A percentile compares a stretch with the other conserved stretches of the same genome.
Conservation (phyloP, 441 rosid genomes). For the Euphorbia celastroides region DNA sequence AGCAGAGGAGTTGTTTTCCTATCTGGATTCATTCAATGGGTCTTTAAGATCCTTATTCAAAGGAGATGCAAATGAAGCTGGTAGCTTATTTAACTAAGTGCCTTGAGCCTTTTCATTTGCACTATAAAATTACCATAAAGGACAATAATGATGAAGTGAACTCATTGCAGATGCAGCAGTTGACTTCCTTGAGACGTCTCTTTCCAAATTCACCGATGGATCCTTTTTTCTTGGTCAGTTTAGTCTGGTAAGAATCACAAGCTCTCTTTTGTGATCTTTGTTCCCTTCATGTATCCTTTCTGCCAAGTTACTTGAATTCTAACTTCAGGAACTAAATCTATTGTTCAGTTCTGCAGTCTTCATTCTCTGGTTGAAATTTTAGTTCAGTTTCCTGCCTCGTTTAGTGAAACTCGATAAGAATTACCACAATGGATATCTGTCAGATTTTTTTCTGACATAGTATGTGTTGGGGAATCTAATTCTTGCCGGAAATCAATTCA, state of each 20-base stretch:
- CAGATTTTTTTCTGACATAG: too few species aligned
- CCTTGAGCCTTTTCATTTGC: conserved; percentile 9
- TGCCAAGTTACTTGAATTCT: not conserved
- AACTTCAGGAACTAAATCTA: not conserved
- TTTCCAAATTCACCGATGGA: conserved; percentile 58
- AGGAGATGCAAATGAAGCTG: conserved; percentile 52
- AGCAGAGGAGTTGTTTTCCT: conserved; percentile 60
- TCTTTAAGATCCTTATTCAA: conserved; percentile 41
- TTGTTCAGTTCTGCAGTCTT: not conserved
- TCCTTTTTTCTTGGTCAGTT: conserved; percentile 69
- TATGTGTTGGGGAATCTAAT: too few species aligned
- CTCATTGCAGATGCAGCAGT: conserved; percentile 49
- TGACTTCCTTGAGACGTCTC: conserved; percentile 56
- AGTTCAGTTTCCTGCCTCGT: not conserved
- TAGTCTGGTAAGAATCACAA: conserved; percentile 40
- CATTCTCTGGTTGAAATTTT: not conserved
- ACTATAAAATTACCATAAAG: not conserved
- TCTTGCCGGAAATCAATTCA: too few species aligned
- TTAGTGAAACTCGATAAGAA: not conserved
- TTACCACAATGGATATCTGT: not conserved
- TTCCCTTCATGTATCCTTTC: not conserved
- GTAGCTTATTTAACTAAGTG: conserved; percentile 28
- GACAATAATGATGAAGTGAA: not conserved
- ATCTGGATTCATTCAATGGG: conserved; percentile 43
- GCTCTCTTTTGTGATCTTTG: not conserved